Percentiles rank a stretch among this genome's conserved stretches.
Evolutionary conservation across 106 monocot species (phyloP).

Genomic region (Dioscorea alata): DNA sequence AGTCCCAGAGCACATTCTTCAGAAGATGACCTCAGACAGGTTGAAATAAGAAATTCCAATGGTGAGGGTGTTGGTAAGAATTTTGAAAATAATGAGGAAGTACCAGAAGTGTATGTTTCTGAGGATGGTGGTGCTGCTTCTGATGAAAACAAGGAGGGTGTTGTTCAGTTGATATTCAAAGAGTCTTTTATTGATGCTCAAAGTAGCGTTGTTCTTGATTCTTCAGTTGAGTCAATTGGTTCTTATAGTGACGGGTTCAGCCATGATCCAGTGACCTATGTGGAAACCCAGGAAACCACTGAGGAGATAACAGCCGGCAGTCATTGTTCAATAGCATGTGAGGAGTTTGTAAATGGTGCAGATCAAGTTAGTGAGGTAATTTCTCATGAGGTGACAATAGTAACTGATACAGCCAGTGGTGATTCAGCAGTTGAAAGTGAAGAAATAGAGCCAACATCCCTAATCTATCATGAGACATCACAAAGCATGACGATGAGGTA

Average conservation of each 20-base stretch:
- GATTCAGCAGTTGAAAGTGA: background rate
- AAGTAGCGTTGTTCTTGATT: too few species aligned
- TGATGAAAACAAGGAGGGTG: background rate
- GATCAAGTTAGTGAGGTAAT: slow-evolving; percentile 8
- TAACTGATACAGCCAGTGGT: background rate
- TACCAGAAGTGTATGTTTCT: slow-evolving; percentile 14
- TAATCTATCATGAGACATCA: slow-evolving; percentile 13
- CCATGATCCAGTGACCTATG: background rate
- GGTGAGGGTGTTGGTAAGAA: slow-evolving; percentile 7
- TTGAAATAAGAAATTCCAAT: background rate
- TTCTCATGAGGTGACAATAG: slow-evolving; percentile 4
- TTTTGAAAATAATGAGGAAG: slow-evolving; percentile 10
- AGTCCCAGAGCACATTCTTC: background rate
- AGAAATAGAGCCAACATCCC: slow-evolving; percentile 7
- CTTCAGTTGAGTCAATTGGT: background rate
- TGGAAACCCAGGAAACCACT: slow-evolving; percentile 8
- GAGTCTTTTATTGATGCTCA: too few species aligned
- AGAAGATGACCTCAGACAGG: background rate
- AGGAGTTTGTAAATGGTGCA: slow-evolving; percentile 10
- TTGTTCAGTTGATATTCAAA: background rate
- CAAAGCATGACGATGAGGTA: slow-evolving; percentile 9
- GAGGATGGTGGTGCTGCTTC: background rate
- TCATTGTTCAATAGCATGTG: slow-evolving; percentile 5
- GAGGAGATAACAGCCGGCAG: slow-evolving; percentile 13
- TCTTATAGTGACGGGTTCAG: slow-evolving; percentile 4